Percentiles rank a stretch among this genome's conserved stretches.
Conservation (phyloP, 345 rosid species). For the Eucalyptus cladocalyx region DNA sequence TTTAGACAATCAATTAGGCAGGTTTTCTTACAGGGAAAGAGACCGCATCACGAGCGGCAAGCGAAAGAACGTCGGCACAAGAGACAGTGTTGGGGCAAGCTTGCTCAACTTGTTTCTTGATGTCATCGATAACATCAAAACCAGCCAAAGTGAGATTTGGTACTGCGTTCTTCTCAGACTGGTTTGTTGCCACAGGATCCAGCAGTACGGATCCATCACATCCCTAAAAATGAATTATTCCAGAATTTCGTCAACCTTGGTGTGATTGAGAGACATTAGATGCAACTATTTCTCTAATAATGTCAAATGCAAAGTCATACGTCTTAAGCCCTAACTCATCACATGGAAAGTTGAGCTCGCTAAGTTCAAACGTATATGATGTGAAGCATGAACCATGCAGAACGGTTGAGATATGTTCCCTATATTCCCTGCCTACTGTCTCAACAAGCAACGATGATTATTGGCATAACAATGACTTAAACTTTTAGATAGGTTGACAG, state of each 20-base stretch:
- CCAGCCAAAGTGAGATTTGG: slow-evolving; percentile 35
- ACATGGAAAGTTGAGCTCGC: background rate
- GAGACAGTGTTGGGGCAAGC: slow-evolving; percentile 39
- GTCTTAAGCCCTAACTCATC: background rate
- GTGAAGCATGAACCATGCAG: background rate
- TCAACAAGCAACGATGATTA: background rate
- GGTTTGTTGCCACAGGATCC: slow-evolving; percentile 1
- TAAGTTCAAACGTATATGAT: background rate
- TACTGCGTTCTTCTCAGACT: slow-evolving; percentile 41
- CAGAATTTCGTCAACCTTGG: background rate
- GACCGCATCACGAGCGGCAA: slow-evolving; percentile 58
- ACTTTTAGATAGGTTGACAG: background rate
- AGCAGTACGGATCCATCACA: slow-evolving; percentile 51
- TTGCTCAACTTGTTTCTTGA: slow-evolving; percentile 29
- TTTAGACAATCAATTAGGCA: background rate
- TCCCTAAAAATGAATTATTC: slow-evolving; percentile 14
- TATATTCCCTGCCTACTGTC: background rate
- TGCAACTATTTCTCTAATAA: background rate
- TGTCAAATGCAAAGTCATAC: background rate
- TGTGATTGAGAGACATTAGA: background rate
- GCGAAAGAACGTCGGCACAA: slow-evolving; percentile 46
- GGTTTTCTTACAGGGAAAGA: slow-evolving; percentile 22
- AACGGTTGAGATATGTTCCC: background rate
- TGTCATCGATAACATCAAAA: slow-evolving; percentile 51
- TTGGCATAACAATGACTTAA: background rate